phyloP scores from a whole-genome alignment of 2,329 filamentous ascomycete genomes.

The Leptographium wingfieldii region DNA sequence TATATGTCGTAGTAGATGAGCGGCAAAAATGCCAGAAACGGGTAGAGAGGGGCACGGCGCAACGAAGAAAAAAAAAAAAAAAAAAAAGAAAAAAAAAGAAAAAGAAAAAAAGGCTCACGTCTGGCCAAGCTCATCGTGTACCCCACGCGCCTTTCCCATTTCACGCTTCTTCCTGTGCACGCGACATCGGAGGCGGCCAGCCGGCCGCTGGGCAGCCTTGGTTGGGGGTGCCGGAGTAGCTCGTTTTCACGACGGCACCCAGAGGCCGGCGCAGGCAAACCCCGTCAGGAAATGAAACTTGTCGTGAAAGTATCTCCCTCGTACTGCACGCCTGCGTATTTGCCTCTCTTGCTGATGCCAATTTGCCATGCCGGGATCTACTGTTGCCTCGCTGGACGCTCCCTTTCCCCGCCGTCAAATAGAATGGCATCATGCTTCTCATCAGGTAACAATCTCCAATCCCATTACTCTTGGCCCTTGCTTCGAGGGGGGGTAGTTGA shows the following conservation, averaged over 20 bases:
- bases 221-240: neutral
- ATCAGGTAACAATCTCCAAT: conserved; percentile 10
- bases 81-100: neutral
- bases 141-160: neutral
- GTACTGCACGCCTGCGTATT: neutral
- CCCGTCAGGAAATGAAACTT: neutral
- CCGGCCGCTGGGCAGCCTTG: neutral
- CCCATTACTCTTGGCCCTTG: conserved; percentile 6
- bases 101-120: neutral
- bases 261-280: neutral
- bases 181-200: conserved; percentile 1
- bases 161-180: neutral
- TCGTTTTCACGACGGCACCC: neutral
- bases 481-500: neutral
- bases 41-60: neutral
- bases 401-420: conserved; percentile 4
- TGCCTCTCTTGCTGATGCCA: neutral
- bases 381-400: neutral
- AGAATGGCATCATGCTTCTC: neutral
- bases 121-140: neutral
- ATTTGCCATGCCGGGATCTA: neutral
- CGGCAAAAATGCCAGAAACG: neutral
- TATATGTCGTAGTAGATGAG: neutral
- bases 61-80: neutral
- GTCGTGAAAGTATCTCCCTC: neutral